Percentiles rank a stretch among this genome's conserved stretches.
Conservation (phyloP, 2,329 filamentous ascomycete species). For the Neopestalotiopsis sp. region DNA sequence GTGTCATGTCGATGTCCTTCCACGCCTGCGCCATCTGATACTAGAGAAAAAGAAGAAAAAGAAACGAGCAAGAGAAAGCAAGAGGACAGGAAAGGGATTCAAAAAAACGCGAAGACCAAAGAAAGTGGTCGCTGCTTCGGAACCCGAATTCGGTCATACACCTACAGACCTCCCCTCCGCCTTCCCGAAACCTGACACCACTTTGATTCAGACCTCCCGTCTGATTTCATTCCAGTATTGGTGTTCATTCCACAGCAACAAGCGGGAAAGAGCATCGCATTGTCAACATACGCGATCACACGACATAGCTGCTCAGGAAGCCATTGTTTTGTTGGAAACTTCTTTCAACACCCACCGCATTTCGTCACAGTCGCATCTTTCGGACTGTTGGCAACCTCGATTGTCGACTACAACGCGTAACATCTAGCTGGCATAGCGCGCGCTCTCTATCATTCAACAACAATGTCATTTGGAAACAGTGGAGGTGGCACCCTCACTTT, state of each 20-base stretch:
- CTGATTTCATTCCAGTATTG: slow-evolving; percentile 5
- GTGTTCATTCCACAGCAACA: slow-evolving; percentile 1
- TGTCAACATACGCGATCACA: slow-evolving; percentile 8
- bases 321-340: slow-evolving; percentile 18
- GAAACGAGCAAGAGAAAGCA: neutral
- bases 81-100: neutral
- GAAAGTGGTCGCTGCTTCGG: slow-evolving; percentile 8
- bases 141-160: neutral
- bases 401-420: neutral
- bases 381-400: slow-evolving; percentile 7
- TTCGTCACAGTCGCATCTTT: neutral
- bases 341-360: neutral
- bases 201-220: slow-evolving; percentile 3
- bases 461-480: slow-evolving; percentile 64
- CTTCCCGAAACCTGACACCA: slow-evolving; percentile 14
- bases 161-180: neutral
- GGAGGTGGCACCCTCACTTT: slow-evolving; percentile 82
- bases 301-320: neutral
- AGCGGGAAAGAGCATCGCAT: slow-evolving; percentile 9
- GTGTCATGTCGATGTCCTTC: slow-evolving; percentile 12
- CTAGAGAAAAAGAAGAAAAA: neutral
- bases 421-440: neutral
- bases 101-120: neutral
- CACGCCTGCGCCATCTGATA: neutral
- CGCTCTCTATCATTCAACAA: slow-evolving; percentile 24